Conservation (phyloP, 2,329 filamentous ascomycete species). For the Pseudocercospora macadamiae region DNA sequence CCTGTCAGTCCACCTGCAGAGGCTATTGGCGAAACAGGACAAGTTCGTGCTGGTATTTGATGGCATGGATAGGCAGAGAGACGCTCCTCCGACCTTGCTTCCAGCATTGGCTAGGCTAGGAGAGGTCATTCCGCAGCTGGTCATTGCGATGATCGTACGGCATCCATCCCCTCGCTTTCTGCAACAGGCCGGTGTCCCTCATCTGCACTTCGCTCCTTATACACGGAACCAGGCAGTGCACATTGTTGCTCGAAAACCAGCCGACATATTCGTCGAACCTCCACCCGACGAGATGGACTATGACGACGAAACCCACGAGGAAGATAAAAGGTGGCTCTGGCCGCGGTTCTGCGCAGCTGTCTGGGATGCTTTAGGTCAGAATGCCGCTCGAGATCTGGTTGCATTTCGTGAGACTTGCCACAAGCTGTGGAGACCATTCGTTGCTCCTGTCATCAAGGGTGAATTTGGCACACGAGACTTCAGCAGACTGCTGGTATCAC, state of each 20-base stretch:
- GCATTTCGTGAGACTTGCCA: slow-evolving; percentile 71
- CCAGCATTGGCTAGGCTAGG: slow-evolving; percentile 80
- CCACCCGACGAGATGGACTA: slow-evolving; percentile 48
- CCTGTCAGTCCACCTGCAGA: slow-evolving; percentile 71
- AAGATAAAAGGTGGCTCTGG: slow-evolving; percentile 73
- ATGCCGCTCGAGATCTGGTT: slow-evolving; percentile 77
- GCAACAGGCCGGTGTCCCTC: slow-evolving; percentile 69
- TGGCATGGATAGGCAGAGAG: slow-evolving; percentile 80
- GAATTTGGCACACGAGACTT: slow-evolving; percentile 79
- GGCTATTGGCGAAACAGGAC: slow-evolving; percentile 58
- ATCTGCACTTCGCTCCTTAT: slow-evolving; percentile 84
- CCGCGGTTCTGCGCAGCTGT: slow-evolving; percentile 78
- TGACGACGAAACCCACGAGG: slow-evolving; percentile 49
- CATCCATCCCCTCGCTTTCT: slow-evolving; percentile 71
- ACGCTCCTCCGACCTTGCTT: slow-evolving; percentile 76
- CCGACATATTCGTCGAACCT: slow-evolving; percentile 49
- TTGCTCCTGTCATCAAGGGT: slow-evolving; percentile 74
- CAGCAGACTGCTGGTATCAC: slow-evolving; percentile 75
- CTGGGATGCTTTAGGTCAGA: slow-evolving; percentile 82
- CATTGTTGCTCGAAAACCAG: slow-evolving; percentile 67
- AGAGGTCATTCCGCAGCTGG: slow-evolving; percentile 77
- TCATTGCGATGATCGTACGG: slow-evolving; percentile 75
- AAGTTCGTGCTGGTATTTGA: slow-evolving; percentile 86
- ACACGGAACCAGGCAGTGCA: slow-evolving; percentile 75
- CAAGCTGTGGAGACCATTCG: slow-evolving; percentile 83